Evolutionary conservation across 257 asterid species (phyloP).

Genomic region (Gentiana straminea): DNA sequence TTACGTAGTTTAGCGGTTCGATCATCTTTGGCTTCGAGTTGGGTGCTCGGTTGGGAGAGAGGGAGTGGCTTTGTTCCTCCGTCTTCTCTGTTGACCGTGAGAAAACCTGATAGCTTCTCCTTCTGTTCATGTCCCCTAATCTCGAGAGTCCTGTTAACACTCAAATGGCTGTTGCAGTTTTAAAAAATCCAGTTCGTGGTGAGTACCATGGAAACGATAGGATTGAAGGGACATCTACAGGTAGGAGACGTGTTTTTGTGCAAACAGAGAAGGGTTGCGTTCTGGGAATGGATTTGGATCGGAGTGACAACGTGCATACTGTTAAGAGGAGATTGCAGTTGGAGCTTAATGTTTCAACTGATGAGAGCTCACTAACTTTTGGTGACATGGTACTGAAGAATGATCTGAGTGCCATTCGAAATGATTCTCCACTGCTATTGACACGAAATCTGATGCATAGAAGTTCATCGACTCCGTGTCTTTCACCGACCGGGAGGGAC

Average conservation of each 20-base stretch:
- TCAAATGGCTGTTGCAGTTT: constrained; percentile 91
- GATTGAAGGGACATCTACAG: constrained; percentile 51
- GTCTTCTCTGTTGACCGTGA: constrained; percentile 55
- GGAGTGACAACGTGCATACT: constrained; percentile 82
- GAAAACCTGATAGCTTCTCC: constrained; percentile 15
- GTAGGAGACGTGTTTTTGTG: constrained; percentile 79
- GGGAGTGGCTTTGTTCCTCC: constrained; percentile 36
- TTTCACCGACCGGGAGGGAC: constrained; percentile 86
- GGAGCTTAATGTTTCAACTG: constrained; percentile 71
- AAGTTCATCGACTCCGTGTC: constrained; percentile 95
- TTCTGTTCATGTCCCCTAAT: constrained; percentile 66
- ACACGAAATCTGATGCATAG: constrained; percentile 76
- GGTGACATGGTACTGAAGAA: constrained; percentile 83
- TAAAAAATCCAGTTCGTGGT: constrained; percentile 58
- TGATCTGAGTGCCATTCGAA: constrained; percentile 76
- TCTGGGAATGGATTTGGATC: constrained; percentile 86
- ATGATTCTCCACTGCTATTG: constrained; percentile 77
- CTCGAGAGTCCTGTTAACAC: constrained; percentile 87
- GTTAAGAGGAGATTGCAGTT: constrained; percentile 84
- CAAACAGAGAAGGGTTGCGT: constrained; percentile 90
- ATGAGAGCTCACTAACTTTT: constrained; percentile 82
- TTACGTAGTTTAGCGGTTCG: constrained; percentile 16
- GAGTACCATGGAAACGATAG: constrained; percentile 59
- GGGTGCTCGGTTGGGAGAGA: constrained; percentile 38
- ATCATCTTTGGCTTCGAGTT: constrained; percentile 42